Percentiles rank a stretch among this genome's conserved stretches.
Conservation (phyloP, 1,284 basidiomycete genomes). For the Ceratobasidium sp. region DNA sequence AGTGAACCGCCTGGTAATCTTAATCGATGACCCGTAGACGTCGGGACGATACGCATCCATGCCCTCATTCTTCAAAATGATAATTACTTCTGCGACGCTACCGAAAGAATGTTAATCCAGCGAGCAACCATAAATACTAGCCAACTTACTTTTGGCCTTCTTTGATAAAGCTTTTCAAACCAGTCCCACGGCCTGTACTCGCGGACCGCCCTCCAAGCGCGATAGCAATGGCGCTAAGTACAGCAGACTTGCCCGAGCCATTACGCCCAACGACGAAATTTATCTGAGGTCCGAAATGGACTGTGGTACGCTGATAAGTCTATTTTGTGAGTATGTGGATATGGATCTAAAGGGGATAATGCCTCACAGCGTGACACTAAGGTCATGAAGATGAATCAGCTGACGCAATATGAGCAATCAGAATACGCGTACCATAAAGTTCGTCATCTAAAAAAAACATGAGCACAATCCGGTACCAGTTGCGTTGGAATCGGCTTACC, state of each 20-base stretch:
- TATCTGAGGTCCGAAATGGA: constrained; percentile 86
- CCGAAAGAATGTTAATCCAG: constrained; percentile 2
- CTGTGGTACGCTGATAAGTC: constrained; percentile 64
- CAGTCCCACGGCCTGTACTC: constrained; percentile 85
- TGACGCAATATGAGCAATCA: background rate
- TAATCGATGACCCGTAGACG: constrained; percentile 82
- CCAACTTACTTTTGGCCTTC: constrained; percentile 75
- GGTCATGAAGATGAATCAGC: background rate
- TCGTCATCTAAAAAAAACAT: constrained; percentile 62
- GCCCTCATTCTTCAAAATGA: constrained; percentile 86
- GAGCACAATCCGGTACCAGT: background rate
- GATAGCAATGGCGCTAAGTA: constrained; percentile 91
- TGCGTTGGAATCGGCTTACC: background rate
- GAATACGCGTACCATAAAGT: constrained; percentile 70
- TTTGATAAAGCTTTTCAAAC: constrained; percentile 87
- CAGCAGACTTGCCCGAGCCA: constrained; percentile 85
- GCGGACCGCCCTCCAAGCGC: constrained; percentile 92
- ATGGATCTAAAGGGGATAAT: background rate
- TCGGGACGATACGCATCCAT: constrained; percentile 85
- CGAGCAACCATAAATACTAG: background rate
- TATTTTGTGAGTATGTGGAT: background rate
- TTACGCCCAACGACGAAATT: constrained; percentile 95
- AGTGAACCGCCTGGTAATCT: constrained; percentile 81
- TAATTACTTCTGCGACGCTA: constrained; percentile 77
- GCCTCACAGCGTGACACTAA: constrained; percentile 69